These are phyloP conservation scores for Torulaspora microellipsoides DNA, from an alignment of 805 yeast genomes.

Conservation along the genomic window DNA sequence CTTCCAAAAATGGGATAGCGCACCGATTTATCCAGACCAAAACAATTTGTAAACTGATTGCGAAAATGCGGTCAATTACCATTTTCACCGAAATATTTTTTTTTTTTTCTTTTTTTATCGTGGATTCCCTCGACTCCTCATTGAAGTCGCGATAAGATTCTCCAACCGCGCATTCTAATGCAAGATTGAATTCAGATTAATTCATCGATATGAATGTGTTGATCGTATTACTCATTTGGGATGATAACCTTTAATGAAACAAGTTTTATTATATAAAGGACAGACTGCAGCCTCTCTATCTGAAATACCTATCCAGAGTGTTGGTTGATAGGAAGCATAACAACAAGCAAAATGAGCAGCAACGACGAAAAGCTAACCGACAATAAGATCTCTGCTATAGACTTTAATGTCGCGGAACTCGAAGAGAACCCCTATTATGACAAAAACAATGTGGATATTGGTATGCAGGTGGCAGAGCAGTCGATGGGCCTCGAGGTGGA, in stretches of 20 bases:
- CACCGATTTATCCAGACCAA: background rate
- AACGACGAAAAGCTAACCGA: constrained; percentile 1
- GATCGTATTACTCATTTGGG: too few species aligned
- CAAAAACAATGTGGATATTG: constrained; percentile 6
- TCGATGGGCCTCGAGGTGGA: constrained; percentile 4
- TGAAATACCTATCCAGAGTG: background rate
- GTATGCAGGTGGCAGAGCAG: constrained; percentile 7
- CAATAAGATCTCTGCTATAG: background rate
- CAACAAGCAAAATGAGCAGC: constrained; percentile 3
- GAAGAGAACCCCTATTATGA: background rate
- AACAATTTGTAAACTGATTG: background rate
- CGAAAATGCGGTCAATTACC: background rate
- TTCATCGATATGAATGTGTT: too few species aligned
- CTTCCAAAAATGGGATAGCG: constrained; percentile 7
- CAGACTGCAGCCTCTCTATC: background rate
- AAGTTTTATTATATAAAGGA: background rate
- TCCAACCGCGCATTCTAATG: background rate
- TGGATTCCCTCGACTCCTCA: background rate
- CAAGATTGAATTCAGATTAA: too few species aligned
- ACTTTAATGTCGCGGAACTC: constrained; percentile 3
- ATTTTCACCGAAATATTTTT: constrained; percentile 1
- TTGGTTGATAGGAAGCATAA: background rate
- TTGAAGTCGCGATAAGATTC: background rate
- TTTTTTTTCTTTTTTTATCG: background rate
- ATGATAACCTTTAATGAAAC: background rate